Percentiles rank a stretch among this genome's conserved stretches.
These are phyloP conservation scores for Macadamia tetraphylla DNA, from an alignment of 164 flowering plant species.

Conservation along the genomic window DNA sequence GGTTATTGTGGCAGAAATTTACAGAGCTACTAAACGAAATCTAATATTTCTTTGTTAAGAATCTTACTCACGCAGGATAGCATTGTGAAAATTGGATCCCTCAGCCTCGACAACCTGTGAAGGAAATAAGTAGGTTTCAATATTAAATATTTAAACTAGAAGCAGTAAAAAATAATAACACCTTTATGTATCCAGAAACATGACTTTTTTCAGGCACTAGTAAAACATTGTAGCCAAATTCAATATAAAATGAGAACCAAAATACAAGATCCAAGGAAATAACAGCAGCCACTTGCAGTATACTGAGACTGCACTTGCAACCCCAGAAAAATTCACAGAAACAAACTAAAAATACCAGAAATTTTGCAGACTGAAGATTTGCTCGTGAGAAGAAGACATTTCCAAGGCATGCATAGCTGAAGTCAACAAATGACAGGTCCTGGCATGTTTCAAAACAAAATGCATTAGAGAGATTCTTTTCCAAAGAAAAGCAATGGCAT, in stretches of 20 bases:
- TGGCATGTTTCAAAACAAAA: slow-evolving; percentile 24
- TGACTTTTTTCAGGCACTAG: background rate
- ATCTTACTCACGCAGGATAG: slow-evolving; percentile 88
- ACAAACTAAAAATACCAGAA: slow-evolving; percentile 38
- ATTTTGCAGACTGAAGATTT: slow-evolving; percentile 87
- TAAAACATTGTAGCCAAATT: background rate
- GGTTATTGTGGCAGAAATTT: no score
- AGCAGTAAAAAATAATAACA: background rate
- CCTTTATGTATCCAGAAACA: background rate
- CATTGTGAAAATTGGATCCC: slow-evolving; percentile 78
- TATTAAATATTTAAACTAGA: background rate
- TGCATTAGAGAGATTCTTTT: background rate
- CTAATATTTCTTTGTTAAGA: background rate
- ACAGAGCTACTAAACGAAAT: no score
- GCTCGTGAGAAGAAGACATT: slow-evolving; percentile 86
- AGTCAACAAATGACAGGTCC: slow-evolving; percentile 90
- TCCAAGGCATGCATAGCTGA: slow-evolving; percentile 77
- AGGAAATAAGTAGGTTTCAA: slow-evolving; percentile 3
- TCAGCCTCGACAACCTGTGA: slow-evolving; percentile 85
- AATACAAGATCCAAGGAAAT: background rate
- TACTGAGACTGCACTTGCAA: background rate
- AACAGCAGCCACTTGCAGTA: background rate
- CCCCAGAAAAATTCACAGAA: background rate
- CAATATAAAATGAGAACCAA: no score
- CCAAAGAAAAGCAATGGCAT: background rate